Conservation (phyloP, 2,329 filamentous ascomycete species). For the Calonectria multiphialidica region DNA sequence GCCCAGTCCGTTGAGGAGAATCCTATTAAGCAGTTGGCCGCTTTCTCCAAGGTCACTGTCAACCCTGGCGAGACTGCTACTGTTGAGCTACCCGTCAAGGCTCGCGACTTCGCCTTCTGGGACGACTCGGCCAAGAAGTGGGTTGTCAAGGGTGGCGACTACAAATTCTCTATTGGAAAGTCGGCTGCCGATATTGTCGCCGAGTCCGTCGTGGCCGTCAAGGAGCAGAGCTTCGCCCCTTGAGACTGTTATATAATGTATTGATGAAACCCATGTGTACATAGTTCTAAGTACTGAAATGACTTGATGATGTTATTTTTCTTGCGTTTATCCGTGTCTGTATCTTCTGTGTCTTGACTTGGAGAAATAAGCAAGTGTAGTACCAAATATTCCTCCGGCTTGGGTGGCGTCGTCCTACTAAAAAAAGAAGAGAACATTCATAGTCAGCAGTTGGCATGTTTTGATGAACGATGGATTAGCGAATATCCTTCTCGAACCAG, state of each 20-base stretch:
- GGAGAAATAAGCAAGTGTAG: no score
- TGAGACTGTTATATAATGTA: slow-evolving; percentile 3
- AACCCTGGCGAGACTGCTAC: slow-evolving; percentile 41
- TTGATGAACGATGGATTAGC: no score
- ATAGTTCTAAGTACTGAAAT: not conserved
- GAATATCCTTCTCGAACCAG: no score
- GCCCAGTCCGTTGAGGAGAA: slow-evolving; percentile 32
- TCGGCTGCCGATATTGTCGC: slow-evolving; percentile 41
- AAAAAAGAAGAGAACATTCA: no score
- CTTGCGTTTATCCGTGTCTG: not conserved
- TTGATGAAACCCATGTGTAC: not conserved
- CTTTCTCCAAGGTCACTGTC: slow-evolving; percentile 70
- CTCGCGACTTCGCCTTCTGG: slow-evolving; percentile 45
- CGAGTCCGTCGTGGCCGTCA: slow-evolving; percentile 34
- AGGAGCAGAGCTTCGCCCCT: slow-evolving; percentile 35
- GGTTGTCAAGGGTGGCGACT: slow-evolving; percentile 44
- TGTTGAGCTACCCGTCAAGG: slow-evolving; percentile 37
- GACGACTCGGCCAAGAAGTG: slow-evolving; percentile 43
- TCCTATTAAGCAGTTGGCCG: slow-evolving; percentile 72
- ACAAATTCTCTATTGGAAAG: slow-evolving; percentile 44
- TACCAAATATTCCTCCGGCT: no score
- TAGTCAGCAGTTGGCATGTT: no score
- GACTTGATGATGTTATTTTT: not conserved
- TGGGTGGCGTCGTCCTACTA: no score
- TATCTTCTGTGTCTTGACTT: no score